A percentile compares a stretch with the other conserved stretches of the same genome.
phyloP scores from a whole-genome alignment of 2,329 filamentous ascomycete species.

The Acrodontium crateriforme region DNA sequence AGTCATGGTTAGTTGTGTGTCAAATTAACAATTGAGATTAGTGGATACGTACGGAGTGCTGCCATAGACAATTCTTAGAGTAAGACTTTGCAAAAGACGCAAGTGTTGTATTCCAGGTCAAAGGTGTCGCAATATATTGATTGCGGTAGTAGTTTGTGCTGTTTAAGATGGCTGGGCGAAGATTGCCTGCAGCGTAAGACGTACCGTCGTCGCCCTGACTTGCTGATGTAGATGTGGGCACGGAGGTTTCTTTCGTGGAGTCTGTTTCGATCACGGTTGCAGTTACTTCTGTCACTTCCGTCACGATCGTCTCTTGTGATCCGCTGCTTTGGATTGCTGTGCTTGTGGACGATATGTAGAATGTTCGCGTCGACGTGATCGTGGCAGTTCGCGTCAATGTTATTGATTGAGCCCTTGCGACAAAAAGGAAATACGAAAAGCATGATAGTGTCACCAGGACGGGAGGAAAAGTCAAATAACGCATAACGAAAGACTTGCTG shows the following conservation, averaged over 20 bases:
- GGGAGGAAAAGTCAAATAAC: too few relatives aligned
- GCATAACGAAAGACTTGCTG: too few relatives aligned
- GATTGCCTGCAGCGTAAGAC: slow-evolving; percentile 7
- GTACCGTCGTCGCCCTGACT: too few relatives aligned
- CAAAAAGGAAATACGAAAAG: too few relatives aligned
- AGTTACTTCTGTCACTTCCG: slow-evolving; percentile 1
- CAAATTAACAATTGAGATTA: not conserved
- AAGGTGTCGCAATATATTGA: slow-evolving; percentile 9
- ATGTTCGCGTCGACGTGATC: slow-evolving; percentile 6
- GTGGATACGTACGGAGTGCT: slow-evolving; percentile 14
- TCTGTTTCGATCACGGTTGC: slow-evolving; percentile 1
- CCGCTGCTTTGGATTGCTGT: slow-evolving; percentile 1
- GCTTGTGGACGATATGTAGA: slow-evolving; percentile 2
- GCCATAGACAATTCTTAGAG: slow-evolving; percentile 16
- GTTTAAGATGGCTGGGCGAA: slow-evolving; percentile 15
- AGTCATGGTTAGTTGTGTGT: not conserved
- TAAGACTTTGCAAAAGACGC: slow-evolving; percentile 17
- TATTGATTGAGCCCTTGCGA: too few relatives aligned
- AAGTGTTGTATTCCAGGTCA: slow-evolving; percentile 16
- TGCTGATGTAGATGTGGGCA: slow-evolving; percentile 2
- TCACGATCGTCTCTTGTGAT: slow-evolving; percentile 1
- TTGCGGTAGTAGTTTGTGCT: slow-evolving; percentile 20
- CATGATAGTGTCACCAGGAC: too few relatives aligned
- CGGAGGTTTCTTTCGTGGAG: slow-evolving; percentile 1
- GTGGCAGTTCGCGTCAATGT: too few relatives aligned